Conservation (phyloP, 192 early-diverging fungal species). For the Coemansia sp. region DNA sequence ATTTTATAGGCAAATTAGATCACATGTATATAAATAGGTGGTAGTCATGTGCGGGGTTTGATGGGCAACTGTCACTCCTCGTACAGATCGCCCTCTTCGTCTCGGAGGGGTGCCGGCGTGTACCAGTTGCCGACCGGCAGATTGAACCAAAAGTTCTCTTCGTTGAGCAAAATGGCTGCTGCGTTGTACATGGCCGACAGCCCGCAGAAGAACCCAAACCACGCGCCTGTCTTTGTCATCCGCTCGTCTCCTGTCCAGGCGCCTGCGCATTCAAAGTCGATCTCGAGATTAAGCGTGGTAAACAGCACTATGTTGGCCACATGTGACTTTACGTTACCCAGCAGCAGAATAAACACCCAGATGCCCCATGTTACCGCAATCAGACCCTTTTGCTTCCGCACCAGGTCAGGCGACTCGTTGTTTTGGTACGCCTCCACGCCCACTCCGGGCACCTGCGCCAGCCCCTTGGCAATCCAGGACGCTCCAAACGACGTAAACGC, state of each 20-base stretch:
- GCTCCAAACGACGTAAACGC: constrained; percentile 51
- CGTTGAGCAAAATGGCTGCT: constrained; percentile 43
- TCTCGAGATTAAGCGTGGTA: constrained; percentile 36
- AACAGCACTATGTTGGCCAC: constrained; percentile 46
- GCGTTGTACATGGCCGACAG: constrained; percentile 53
- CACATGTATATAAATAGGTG: not conserved
- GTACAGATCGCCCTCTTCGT: constrained; percentile 12
- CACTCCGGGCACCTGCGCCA: constrained; percentile 25
- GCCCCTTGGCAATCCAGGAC: constrained; percentile 44
- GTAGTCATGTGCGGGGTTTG: not conserved
- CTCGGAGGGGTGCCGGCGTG: constrained; percentile 13
- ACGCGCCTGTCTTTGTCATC: constrained; percentile 30
- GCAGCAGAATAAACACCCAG: constrained; percentile 47
- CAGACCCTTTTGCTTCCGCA: constrained; percentile 40
- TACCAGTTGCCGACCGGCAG: constrained; percentile 55
- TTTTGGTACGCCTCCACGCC: constrained; percentile 36
- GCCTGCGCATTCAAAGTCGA: constrained; percentile 38
- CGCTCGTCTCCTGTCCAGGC: constrained; percentile 24
- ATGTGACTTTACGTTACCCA: constrained; percentile 49
- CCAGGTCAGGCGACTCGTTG: constrained; percentile 21
- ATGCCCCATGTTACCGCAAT: constrained; percentile 35
- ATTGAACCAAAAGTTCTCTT: constrained; percentile 55
- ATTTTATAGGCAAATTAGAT: not conserved
- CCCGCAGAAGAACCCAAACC: constrained; percentile 55
- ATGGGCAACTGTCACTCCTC: not conserved